A percentile compares a stretch with the other conserved stretches of the same genome.
phyloP scores from a whole-genome alignment of 257 asterid genomes.

The Salvia splendens region DNA sequence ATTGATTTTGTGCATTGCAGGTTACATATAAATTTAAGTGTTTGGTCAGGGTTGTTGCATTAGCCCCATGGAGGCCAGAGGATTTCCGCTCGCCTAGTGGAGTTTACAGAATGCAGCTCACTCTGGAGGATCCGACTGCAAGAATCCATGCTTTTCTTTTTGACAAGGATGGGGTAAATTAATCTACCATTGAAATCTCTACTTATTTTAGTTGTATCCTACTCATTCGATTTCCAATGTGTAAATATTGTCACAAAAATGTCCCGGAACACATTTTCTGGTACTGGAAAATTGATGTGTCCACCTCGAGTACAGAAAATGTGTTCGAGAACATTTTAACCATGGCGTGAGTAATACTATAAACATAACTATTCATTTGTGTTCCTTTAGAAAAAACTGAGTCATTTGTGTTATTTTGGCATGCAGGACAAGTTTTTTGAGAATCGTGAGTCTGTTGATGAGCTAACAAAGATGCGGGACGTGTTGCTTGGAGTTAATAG shows the following conservation, averaged over 20 bases:
- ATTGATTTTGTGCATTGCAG: slow-evolving; percentile 44
- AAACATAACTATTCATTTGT: too few species aligned
- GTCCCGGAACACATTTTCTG: too few species aligned
- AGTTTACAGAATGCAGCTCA: slow-evolving; percentile 66
- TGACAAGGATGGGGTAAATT: slow-evolving; percentile 75
- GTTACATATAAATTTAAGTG: slow-evolving; percentile 59
- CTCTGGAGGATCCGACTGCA: slow-evolving; percentile 93
- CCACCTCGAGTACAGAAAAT: too few species aligned
- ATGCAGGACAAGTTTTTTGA: slow-evolving; percentile 58
- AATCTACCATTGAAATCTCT: neutral
- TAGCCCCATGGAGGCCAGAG: slow-evolving; percentile 57
- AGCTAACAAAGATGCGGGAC: slow-evolving; percentile 46
- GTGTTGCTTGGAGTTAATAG: slow-evolving; percentile 55
- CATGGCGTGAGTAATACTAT: too few species aligned
- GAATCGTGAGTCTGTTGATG: slow-evolving; percentile 39
- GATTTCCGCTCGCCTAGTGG: slow-evolving; percentile 59
- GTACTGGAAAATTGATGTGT: too few species aligned
- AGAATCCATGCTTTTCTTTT: slow-evolving; percentile 74
- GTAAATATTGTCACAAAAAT: too few species aligned
- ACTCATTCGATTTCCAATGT: neutral
- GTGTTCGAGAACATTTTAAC: too few species aligned
- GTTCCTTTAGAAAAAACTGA: too few species aligned
- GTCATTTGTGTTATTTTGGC: slow-evolving; percentile 18
- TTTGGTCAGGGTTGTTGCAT: slow-evolving; percentile 73
- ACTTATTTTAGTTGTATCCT: neutral